phyloP scores from a whole-genome alignment of 345 rosid species.

The Corchorus capsularis region DNA sequence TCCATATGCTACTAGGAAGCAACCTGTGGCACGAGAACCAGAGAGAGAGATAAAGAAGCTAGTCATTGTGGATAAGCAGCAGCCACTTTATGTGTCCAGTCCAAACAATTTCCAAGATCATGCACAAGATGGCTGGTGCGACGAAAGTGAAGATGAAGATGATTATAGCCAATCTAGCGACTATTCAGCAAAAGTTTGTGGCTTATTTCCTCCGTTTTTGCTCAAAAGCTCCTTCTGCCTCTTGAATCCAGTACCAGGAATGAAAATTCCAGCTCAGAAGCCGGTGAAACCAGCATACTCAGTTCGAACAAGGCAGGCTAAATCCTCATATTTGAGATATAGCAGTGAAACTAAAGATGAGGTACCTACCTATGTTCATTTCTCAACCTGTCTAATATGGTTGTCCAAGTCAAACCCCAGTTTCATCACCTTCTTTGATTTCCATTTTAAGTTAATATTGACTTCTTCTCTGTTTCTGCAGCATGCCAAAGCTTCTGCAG shows the following conservation, averaged over 20 bases:
- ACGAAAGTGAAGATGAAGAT: constrained; percentile 59
- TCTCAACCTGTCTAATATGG: background rate
- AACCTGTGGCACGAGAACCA: constrained; percentile 38
- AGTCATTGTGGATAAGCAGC: constrained; percentile 30
- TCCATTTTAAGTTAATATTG: background rate
- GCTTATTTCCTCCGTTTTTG: constrained; percentile 74
- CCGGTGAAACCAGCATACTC: constrained; percentile 29
- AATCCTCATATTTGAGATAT: constrained; percentile 37
- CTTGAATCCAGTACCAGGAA: constrained; percentile 58
- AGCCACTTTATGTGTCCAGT: constrained; percentile 24
- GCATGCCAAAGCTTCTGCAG: constrained; percentile 33
- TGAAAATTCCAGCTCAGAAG: constrained; percentile 43
- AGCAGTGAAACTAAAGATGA: constrained; percentile 36
- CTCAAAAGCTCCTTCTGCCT: constrained; percentile 61
- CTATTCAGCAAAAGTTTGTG: constrained; percentile 56
- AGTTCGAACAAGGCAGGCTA: constrained; percentile 43
- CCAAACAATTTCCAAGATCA: constrained; percentile 32
- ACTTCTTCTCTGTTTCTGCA: constrained; percentile 15
- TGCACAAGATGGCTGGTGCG: constrained; percentile 26
- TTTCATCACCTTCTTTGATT: background rate
- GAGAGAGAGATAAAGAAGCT: constrained; percentile 33
- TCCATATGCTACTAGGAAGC: constrained; percentile 50
- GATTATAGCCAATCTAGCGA: constrained; percentile 34
- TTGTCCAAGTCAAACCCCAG: background rate
- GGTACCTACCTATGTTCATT: constrained; percentile 34